phyloP scores from a whole-genome alignment of 441 rosid genomes.

The Erodium chrysanthum region DNA sequence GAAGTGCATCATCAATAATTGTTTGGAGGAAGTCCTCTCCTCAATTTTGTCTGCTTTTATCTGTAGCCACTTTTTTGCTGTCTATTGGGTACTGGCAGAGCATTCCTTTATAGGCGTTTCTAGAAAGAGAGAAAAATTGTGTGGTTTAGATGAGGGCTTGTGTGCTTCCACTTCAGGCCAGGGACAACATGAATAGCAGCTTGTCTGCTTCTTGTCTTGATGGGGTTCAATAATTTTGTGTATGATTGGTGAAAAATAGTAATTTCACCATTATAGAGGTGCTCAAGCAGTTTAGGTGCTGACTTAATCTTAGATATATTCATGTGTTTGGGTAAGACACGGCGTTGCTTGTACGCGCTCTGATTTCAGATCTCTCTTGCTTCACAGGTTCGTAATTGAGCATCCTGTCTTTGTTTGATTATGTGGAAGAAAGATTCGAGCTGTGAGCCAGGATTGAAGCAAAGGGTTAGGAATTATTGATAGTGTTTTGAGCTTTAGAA shows the following conservation, averaged over 20 bases:
- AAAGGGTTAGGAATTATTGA: slow-evolving; percentile 5
- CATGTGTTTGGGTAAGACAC: no score
- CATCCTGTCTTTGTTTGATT: no score
- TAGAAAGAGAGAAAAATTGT: no score
- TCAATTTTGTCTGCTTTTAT: background rate
- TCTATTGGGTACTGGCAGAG: background rate
- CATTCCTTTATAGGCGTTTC: no score
- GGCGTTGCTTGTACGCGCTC: slow-evolving; percentile 3
- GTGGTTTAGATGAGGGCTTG: no score
- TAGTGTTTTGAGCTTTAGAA: slow-evolving; percentile 10
- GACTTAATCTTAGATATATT: no score
- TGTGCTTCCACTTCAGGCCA: no score
- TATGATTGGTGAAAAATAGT: background rate
- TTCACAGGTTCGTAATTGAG: background rate
- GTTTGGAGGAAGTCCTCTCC: background rate
- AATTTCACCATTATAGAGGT: background rate
- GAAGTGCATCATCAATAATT: background rate
- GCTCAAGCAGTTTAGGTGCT: no score
- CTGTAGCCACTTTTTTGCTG: background rate
- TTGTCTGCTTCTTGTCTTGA: no score
- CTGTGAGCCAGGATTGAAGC: background rate
- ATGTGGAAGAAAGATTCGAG: no score
- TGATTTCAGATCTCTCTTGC: background rate
- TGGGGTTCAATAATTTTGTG: no score
- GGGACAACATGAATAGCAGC: no score